Base-by-base conservation (phyloP, 1,284 basidiomycete genomes). In the Trametes hirsuta region DNA sequence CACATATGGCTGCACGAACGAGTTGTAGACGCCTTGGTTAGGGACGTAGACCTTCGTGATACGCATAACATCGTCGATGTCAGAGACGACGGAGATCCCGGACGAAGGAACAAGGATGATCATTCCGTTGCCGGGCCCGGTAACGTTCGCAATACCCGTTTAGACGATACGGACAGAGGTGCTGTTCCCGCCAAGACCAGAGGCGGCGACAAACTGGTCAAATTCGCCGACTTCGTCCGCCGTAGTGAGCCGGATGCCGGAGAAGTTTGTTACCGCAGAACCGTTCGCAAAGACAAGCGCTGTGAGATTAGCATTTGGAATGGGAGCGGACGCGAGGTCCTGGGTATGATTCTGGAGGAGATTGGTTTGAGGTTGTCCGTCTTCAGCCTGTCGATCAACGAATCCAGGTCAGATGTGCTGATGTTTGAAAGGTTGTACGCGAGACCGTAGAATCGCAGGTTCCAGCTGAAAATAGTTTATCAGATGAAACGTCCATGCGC, bases 31-130 rank as follows among this genome's bases (percentile, higher is more conserved):
- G 6, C 72, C 72, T 54, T 72, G 53, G 53, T 68, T 67, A 24
- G 72, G 72, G 30, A 71, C 65, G 62, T 73, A 74, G 34, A 74
- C 72, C 57, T 72, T 67, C 11, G 72, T 74, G 53, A 73, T 69
- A 34, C 72, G 71, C 59, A 72, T 65, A 45, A 74, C 71, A 53
- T 74, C 73, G 67, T 74, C 73, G 49, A 73, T 73, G 64, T 74
- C 73, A 30, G 70, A 71, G 22, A 73, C 69, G 55, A 74, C 58
- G 9, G 72, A 72, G 51, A 72, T 66, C n/a, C 72, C 73, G 0
- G 50, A 41, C 0, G 59, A 41, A 0, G 72, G 72, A 0, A 73
- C 72, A 42, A 74, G 69, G 61, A 72, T 69, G 21, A 68, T 62
- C 1, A 71, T 73, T 48, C 69, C 67, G 47, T 74, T 74, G 11